These are phyloP conservation scores for Schizochytrium sp. DNA, from an alignment of 108 stramenopile genomes.

Conservation along the genomic window DNA sequence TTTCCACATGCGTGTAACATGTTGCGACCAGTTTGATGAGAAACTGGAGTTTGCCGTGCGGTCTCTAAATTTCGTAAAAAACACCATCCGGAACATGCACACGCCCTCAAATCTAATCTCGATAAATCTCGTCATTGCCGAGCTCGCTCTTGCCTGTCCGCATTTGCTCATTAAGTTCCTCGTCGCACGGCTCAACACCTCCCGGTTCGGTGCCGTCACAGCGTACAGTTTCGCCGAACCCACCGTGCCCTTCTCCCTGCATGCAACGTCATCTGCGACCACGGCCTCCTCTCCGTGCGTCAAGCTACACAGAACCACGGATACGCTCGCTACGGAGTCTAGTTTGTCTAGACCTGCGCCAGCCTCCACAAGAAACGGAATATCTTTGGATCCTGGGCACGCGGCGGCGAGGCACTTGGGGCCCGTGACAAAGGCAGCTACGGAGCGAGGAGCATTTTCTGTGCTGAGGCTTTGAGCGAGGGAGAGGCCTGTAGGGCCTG, in stretches of 20 bases:
- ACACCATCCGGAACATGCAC: not conserved
- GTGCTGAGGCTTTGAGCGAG: no score
- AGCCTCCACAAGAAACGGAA: slow-evolving; percentile 1
- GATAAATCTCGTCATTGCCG: not conserved
- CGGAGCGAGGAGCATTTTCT: no score
- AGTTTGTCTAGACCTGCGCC: not conserved
- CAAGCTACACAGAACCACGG: slow-evolving; percentile 38
- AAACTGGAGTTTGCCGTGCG: slow-evolving; percentile 19
- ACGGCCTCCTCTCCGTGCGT: slow-evolving; percentile 24
- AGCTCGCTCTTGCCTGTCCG: not conserved
- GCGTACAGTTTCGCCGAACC: not conserved
- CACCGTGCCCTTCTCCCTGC: not conserved
- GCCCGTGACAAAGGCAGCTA: not conserved
- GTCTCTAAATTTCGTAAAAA: slow-evolving; percentile 15
- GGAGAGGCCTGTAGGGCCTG: no score
- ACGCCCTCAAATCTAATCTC: not conserved
- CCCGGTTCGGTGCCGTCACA: slow-evolving; percentile 4
- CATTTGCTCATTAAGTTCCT: not conserved
- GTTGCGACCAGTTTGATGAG: not conserved
- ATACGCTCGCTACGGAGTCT: not conserved
- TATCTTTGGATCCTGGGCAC: slow-evolving; percentile 20
- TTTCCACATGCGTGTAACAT: not conserved
- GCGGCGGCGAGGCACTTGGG: slow-evolving; percentile 46
- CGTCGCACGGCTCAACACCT: not conserved
- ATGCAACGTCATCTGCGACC: not conserved